Evolutionary conservation across 2,329 filamentous ascomycete genomes (phyloP), one percentile per base, ranked within the genome.

Genomic region (Fusarium armeniacum): DNA sequence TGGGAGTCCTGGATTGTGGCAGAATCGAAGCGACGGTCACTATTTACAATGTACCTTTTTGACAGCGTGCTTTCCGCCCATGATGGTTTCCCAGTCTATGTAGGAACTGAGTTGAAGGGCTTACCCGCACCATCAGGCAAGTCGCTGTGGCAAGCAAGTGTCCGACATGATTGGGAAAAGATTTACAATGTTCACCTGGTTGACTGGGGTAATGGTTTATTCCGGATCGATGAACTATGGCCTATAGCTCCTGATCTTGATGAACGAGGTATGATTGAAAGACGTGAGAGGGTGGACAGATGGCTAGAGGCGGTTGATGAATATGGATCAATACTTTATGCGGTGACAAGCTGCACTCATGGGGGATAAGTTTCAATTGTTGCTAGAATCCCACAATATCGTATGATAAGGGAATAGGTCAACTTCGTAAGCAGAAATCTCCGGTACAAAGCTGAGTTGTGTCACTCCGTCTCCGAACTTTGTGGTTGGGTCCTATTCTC

Each of bases 191-290:
- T 41, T 10, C 20, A 24, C 5, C n/a, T 40, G 1, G n/a, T 20
- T 1, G 36, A 40, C 2, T 40, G 36, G 36, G 3, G 10, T 5
- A n/a, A 20, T 0, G 4, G 12, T 20, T 3, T 40, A 0, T 40
- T 40, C 13, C n/a, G 6, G 0, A 20, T 40, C 0, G n/a, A 40
- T 40, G 36, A 40, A 5, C 36, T 40, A 4, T 40, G n/a, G 36
- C n/a, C 36, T 13, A 3, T 40, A 0, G 11, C 36, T 7, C 11
- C 1, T 1, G 36, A 5, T 13, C 3, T 40, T 3, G 36, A 40
- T 20, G 36, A 20, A 13, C 0, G 13, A 4, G 11, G n/a, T 7
- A 12, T 20, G 3, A 11, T 0, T 13, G 11, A 20, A 13, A 40
- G n/a, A n/a, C n/a, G n/a, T 13, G 7, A 40, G 0, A 40, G 36